These are phyloP conservation scores for Amanita phalloides DNA, from an alignment of 768 basidiomycete species.

Conservation along the genomic window DNA sequence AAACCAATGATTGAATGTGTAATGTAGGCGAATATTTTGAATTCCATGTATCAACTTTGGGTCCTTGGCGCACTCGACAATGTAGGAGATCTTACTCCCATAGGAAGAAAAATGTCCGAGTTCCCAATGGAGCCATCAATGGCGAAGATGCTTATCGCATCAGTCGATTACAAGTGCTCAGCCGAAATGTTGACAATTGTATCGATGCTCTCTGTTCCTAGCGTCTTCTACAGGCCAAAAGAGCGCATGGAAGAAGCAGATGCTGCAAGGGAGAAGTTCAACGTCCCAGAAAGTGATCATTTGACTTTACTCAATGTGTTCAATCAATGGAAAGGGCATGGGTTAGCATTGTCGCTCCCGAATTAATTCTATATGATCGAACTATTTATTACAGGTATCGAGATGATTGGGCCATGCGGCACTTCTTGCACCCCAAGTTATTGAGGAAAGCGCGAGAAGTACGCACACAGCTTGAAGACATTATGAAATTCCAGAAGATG, in stretches of 20 bases:
- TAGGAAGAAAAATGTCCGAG: conserved; percentile 95
- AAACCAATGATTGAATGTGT: not conserved
- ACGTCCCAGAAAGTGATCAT: conserved; percentile 97
- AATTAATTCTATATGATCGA: not conserved
- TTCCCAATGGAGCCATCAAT: conserved; percentile 99
- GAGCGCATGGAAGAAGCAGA: conserved; percentile 97
- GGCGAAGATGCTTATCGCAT: conserved; percentile 97
- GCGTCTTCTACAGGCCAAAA: conserved; percentile 95
- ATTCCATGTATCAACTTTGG: conserved; percentile 99
- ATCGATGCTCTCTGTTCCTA: conserved; percentile 96
- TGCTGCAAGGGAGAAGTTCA: conserved; percentile 96
- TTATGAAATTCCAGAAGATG: conserved; percentile 99
- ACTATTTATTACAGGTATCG: conserved; percentile 45
- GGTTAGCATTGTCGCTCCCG: conserved; percentile 38
- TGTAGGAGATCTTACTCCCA: conserved; percentile 87
- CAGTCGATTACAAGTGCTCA: conserved; percentile 89
- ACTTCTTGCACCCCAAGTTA: conserved; percentile 95
- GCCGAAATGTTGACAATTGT: conserved; percentile 97
- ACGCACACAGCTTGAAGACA: conserved; percentile 90
- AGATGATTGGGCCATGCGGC: conserved; percentile 91
- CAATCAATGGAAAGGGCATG: conserved; percentile 95
- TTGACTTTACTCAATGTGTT: conserved; percentile 92
- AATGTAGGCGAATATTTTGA: conserved; percentile 83
- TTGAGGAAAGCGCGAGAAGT: conserved; percentile 94
- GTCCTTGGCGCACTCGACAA: conserved; percentile 96